A percentile compares a stretch with the other conserved stretches of the same genome.
Evolutionary conservation across 805 yeast species (phyloP).

Genomic region (Ogataea kodamae): DNA sequence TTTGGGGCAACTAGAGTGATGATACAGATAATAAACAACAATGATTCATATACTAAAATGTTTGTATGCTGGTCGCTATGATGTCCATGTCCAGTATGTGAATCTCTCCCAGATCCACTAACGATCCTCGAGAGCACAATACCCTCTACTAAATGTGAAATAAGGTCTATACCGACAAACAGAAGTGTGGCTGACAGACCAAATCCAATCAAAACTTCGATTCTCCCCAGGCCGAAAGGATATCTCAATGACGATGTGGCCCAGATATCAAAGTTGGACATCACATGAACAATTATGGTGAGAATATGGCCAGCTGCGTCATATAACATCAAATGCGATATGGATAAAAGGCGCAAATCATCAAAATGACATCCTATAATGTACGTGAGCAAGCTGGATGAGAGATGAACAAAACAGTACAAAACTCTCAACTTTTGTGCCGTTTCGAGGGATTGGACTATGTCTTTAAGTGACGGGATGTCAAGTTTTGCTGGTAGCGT

Average conservation of each 20-base stretch:
- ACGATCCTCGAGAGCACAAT: conserved; percentile 42
- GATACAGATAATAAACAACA: conserved; percentile 24
- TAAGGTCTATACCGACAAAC: conserved; percentile 86
- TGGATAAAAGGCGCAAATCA: conserved; percentile 61
- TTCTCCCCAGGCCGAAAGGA: conserved; percentile 92
- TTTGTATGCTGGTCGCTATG: conserved; percentile 22
- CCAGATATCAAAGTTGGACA: conserved; percentile 95
- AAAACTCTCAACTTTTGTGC: conserved; percentile 55
- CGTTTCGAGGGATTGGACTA: conserved; percentile 52
- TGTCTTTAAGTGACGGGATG: conserved; percentile 67
- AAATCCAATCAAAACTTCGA: conserved; percentile 84
- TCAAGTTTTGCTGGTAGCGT: conserved; percentile 63
- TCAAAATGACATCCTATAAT: conserved; percentile 54
- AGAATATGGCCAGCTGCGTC: conserved; percentile 77
- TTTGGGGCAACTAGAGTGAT: conserved; percentile 36
- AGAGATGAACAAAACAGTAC: conserved; percentile 59
- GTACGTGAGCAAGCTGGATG: conserved; percentile 54
- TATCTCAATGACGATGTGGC: conserved; percentile 70
- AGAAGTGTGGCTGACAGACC: conserved; percentile 79
- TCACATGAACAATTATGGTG: conserved; percentile 66
- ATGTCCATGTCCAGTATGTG: conserved; percentile 32
- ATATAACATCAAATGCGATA: conserved; percentile 84
- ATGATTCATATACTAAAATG: conserved; percentile 29
- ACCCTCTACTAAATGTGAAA: conserved; percentile 86
- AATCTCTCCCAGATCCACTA: conserved; percentile 28